Base-by-base conservation (phyloP, 805 yeast genomes). In the Lachancea lanzarotensis region DNA sequence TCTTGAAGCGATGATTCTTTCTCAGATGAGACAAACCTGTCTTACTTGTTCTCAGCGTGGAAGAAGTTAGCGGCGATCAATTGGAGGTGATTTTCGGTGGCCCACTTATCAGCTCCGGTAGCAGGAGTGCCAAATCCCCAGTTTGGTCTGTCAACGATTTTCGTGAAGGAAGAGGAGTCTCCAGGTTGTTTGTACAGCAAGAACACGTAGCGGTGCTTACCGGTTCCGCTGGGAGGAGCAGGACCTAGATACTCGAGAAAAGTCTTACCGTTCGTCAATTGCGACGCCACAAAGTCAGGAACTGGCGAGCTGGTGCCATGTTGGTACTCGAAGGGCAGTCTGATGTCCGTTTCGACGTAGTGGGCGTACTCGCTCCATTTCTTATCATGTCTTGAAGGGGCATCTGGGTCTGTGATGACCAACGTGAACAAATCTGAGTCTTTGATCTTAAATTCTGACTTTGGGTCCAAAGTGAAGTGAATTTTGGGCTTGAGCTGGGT, bases 121-220 rank as follows among this genome's bases (percentile, higher is more conserved):
- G 85, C 84, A 1, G 95, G 93, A 18, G 71, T 69, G n/a, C 84
- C 88, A 22, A 85, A 82, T 13, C 96, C 96, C 95, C 96, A 89
- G 43, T 62, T 63, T 16, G 54, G 51, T 48, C 67, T 58, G 40
- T 60, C 66, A 18, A 46, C 46, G 25, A 62, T 47, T 15, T 42
- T 42, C 12, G 58, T 48, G 35, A 53, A 55, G 4, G 39, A 26
- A 15, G 42, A 40, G 1, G 47, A 40, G 42, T 48, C 53, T 8
- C 47, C 42, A 66, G 74, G 57, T 70, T 83, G 95, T 66, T 82
- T 83, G 65, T 72, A 87, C 49, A 90, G 67, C 45, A 87, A 55
- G 55, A 84, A 85, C 16, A 85, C 87, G 62, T 90, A 90, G 52
- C 96, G 79, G 69, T 90, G 97, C 58, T 81, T 76, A 12, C 95